Conservation (phyloP, 2,329 filamentous ascomycete genomes). For the Colletotrichum simmondsii region DNA sequence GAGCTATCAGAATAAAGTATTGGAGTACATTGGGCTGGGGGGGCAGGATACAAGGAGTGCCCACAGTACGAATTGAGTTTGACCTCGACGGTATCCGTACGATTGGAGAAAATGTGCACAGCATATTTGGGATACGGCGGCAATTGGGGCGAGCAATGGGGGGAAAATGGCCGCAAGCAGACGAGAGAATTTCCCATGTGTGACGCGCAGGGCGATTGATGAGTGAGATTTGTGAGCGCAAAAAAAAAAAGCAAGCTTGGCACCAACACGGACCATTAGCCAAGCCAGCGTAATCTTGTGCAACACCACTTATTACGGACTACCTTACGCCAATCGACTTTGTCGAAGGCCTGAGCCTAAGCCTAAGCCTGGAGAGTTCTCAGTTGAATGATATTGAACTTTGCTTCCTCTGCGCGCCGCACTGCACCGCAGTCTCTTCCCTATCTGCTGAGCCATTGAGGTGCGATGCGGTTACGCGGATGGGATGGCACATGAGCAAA, state of each 20-base stretch:
- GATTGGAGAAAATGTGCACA: not conserved
- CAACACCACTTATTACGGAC: not conserved
- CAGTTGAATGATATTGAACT: not conserved
- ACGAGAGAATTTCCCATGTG: not conserved
- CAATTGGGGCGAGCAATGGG: not conserved
- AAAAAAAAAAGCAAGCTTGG: not conserved
- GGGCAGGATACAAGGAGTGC: constrained; percentile 1
- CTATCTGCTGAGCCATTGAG: not conserved
- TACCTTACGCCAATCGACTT: not conserved
- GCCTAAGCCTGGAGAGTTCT: not conserved
- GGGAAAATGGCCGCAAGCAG: not conserved
- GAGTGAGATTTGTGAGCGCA: not conserved
- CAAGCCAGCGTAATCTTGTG: not conserved
- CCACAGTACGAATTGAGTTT: constrained; percentile 18
- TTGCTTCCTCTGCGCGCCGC: not conserved
- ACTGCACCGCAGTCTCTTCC: not conserved
- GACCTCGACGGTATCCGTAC: not conserved
- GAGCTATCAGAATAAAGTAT: constrained; percentile 27
- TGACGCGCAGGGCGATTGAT: not conserved
- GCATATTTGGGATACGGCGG: constrained; percentile 5
- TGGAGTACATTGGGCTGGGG: constrained; percentile 14
- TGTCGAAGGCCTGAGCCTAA: not conserved
- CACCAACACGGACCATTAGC: constrained; percentile 5
- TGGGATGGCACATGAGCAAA: constrained; percentile 33
- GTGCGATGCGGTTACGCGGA: not conserved